A percentile compares a stretch with the other conserved stretches of the same genome.
Evolutionary conservation across 345 rosid species (phyloP).

Genomic region (Murraya koenigii): DNA sequence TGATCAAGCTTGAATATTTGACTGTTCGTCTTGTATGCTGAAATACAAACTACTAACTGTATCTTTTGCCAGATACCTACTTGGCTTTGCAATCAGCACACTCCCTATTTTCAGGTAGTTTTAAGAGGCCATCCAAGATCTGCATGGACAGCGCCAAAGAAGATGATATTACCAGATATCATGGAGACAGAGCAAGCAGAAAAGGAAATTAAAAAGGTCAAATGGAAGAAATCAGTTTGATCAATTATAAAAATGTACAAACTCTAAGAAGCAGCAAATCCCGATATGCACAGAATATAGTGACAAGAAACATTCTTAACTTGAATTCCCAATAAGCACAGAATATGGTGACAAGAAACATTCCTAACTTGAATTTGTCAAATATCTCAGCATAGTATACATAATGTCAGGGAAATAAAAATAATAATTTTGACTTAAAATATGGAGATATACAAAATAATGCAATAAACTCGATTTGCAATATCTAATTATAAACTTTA

Average conservation of each 20-base stretch:
- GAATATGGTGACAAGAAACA: background rate
- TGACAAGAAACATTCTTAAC: background rate
- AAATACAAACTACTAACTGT: background rate
- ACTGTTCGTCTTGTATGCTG: background rate
- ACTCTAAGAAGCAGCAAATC: background rate
- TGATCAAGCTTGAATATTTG: background rate
- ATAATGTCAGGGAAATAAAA: background rate
- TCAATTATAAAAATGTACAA: background rate
- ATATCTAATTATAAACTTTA: background rate
- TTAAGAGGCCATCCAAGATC: slow-evolving; percentile 86
- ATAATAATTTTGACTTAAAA: background rate
- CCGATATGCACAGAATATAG: background rate
- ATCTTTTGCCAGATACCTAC: slow-evolving; percentile 41
- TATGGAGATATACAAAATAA: background rate
- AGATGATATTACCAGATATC: background rate
- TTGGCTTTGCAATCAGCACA: slow-evolving; percentile 97
- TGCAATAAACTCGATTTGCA: background rate
- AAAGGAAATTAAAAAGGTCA: background rate
- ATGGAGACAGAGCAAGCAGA: background rate
- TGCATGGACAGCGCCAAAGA: slow-evolving; percentile 26
- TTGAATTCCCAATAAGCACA: background rate
- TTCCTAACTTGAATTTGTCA: background rate
- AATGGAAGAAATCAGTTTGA: background rate
- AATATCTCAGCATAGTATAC: background rate
- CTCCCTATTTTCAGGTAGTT: slow-evolving; percentile 80